Evolutionary conservation across 805 yeast genomes (phyloP), one percentile per base, ranked within the genome.

Genomic region (Wickerhamomyces kurtzmanii): DNA sequence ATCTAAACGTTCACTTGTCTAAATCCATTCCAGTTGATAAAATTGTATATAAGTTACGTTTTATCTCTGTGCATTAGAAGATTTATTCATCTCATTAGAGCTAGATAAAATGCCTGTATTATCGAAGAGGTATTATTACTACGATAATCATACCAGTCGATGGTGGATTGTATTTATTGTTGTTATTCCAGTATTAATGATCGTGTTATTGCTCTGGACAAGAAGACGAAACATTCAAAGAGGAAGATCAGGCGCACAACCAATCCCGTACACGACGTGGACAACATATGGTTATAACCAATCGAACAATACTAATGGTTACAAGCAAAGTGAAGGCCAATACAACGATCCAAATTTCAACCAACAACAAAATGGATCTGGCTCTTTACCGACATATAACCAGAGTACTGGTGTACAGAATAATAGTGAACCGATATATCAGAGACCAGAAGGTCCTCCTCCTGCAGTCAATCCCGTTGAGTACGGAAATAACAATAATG

Each of bases 391-490:
- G 13, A 15, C 12, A 8, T 28, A 28, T 12, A 11, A 18, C 6
- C 26, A 28, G 12, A 15, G 20, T 6, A 22, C 18, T 12, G 24
- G 24, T 19, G 17, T 19, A 10, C 8, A 11, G 4, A 20, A 18
- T 15, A 20, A 19, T 5, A 22, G 17, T 22, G 21, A 12, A 11
- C 15, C 13, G 5, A 9, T 4, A 2, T 28, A 16, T 17, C 23
- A 28, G 23, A 28, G 30, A 23, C 30, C 30, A n/a, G 30, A 28
- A 8, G 30, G 26, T 12, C 30, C 30, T 18, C 30, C 30, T 7
- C 30, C 30, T n/a, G 11, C 11, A 18, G 10, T 19, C 15, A 15
- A n/a, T n/a, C n/a, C n/a, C n/a, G n/a, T n/a, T n/a, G n/a, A n/a
- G n/a, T n/a, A n/a, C n/a, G n/a, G n/a, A n/a, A n/a, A n/a, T n/a